A percentile compares a stretch with the other conserved stretches of the same genome.
Conservation (phyloP, 2,329 filamentous ascomycete genomes). For the Colletotrichum limetticola region DNA sequence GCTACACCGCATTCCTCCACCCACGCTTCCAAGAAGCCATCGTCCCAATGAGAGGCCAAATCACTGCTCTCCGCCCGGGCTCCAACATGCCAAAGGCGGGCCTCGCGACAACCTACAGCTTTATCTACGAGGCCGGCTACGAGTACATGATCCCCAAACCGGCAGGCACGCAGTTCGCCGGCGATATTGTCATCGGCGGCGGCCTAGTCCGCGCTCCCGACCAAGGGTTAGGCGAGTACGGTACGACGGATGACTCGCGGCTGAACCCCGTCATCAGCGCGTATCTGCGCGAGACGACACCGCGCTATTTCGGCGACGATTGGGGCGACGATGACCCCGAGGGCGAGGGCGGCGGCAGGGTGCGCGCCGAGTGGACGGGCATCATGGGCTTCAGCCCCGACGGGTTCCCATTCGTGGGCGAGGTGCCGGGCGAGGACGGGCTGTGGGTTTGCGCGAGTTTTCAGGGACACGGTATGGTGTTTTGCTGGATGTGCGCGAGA, state of each 20-base stretch:
- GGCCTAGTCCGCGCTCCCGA: conserved; percentile 56
- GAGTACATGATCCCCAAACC: conserved; percentile 75
- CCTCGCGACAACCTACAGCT: conserved; percentile 66
- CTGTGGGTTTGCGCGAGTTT: conserved; percentile 70
- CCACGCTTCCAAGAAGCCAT: conserved; percentile 37
- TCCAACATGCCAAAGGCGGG: conserved; percentile 48
- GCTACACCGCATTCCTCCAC: conserved; percentile 40
- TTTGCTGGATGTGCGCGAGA: conserved; percentile 68
- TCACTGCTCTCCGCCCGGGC: conserved; percentile 44
- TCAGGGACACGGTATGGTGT: conserved; percentile 75
- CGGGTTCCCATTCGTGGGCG: conserved; percentile 62
- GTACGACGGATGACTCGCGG: conserved; percentile 65
- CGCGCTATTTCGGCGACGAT: conserved; percentile 61
- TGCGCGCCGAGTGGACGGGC: conserved; percentile 62
- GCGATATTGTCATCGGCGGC: conserved; percentile 72
- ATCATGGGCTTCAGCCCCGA: conserved; percentile 68
- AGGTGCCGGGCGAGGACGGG: conserved; percentile 54
- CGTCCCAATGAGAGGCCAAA: conserved; percentile 38
- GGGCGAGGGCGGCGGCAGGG: conserved; percentile 42
- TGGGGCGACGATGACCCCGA: conserved; percentile 57
- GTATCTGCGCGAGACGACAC: conserved; percentile 55
- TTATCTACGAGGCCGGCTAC: conserved; percentile 69
- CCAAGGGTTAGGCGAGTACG: conserved; percentile 59
- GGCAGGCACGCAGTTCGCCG: conserved; percentile 51
- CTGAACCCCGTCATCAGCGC: conserved; percentile 61